These are phyloP conservation scores for Picocystis sp. DNA, from an alignment of 163 green algal genomes.

Conservation along the genomic window DNA sequence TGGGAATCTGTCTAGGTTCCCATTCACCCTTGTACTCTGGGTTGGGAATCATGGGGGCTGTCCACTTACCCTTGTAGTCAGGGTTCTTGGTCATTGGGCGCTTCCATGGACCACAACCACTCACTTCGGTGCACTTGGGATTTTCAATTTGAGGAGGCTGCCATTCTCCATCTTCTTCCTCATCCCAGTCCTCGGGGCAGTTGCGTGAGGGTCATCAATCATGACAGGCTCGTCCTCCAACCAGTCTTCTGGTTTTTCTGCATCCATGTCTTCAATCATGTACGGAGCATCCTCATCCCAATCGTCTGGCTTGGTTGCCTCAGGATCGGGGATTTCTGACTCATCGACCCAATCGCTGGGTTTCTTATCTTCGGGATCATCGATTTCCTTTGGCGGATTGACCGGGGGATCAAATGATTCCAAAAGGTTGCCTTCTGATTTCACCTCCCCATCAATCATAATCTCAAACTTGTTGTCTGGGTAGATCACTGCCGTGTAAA, in stretches of 20 bases:
- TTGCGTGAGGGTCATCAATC: slow-evolving; percentile 57
- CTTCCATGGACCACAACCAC: slow-evolving; percentile 69
- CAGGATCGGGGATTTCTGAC: slow-evolving; percentile 62
- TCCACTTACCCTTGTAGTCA: slow-evolving; percentile 25
- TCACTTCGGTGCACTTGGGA: slow-evolving; percentile 44
- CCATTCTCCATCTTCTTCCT: slow-evolving; percentile 79
- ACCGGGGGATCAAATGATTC: slow-evolving; percentile 60
- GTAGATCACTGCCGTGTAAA: slow-evolving; percentile 45
- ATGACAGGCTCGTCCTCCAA: slow-evolving; percentile 62
- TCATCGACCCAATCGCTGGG: slow-evolving; percentile 72
- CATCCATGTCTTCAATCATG: slow-evolving; percentile 42
- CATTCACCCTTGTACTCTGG: slow-evolving; percentile 61
- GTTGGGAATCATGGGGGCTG: slow-evolving; percentile 26
- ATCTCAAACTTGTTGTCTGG: slow-evolving; percentile 35
- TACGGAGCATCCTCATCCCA: slow-evolving; percentile 66
- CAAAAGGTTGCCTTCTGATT: slow-evolving; percentile 44
- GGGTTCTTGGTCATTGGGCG: slow-evolving; percentile 42
- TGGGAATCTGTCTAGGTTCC: slow-evolving; percentile 52
- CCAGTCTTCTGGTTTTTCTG: slow-evolving; percentile 71
- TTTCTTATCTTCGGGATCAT: slow-evolving; percentile 70
- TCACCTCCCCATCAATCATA: slow-evolving; percentile 58
- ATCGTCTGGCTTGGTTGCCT: slow-evolving; percentile 58
- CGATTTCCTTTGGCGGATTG: slow-evolving; percentile 56
- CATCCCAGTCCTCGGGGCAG: slow-evolving; percentile 66
- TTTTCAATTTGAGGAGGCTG: slow-evolving; percentile 37